These are phyloP conservation scores for Xeromyces bisporus DNA, from an alignment of 495 filamentous ascomycete species.

Conservation along the genomic window DNA sequence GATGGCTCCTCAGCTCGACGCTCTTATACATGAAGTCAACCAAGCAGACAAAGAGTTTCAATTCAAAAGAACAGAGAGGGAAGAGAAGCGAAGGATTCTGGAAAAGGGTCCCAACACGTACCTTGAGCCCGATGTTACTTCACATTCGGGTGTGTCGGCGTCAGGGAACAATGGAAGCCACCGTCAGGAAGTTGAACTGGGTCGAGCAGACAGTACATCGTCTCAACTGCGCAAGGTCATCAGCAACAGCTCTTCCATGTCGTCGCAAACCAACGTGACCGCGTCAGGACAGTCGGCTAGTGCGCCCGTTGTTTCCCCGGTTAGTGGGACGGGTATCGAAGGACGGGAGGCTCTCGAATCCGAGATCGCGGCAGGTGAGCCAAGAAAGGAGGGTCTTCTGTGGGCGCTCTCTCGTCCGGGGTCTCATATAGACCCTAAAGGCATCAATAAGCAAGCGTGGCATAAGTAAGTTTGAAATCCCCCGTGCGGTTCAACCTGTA, in stretches of 20 bases:
- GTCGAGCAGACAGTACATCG: constrained; percentile 53
- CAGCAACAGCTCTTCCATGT: constrained; percentile 31
- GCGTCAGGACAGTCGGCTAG: constrained; percentile 16
- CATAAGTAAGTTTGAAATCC: constrained; percentile 62
- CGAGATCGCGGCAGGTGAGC: constrained; percentile 31
- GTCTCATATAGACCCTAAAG: constrained; percentile 86
- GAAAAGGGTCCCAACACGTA: constrained; percentile 80
- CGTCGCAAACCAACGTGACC: constrained; percentile 26
- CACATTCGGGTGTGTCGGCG: constrained; percentile 11
- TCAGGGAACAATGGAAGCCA: constrained; percentile 20
- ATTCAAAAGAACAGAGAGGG: constrained; percentile 77
- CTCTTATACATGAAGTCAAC: constrained; percentile 73
- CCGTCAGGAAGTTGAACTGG: constrained; percentile 46
- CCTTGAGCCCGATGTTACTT: constrained; percentile 49
- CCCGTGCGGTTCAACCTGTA: constrained; percentile 2
- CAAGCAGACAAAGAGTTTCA: constrained; percentile 93
- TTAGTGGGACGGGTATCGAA: constrained; percentile 48
- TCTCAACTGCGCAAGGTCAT: constrained; percentile 40
- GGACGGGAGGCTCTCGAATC: constrained; percentile 45
- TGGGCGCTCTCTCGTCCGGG: constrained; percentile 91
- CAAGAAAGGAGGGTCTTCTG: constrained; percentile 78
- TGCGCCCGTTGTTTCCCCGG: constrained; percentile 15
- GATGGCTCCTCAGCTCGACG: constrained; percentile 80
- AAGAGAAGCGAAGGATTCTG: constrained; percentile 74
- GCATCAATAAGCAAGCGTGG: constrained; percentile 93